A percentile compares a stretch with the other conserved stretches of the same genome.
Conservation (phyloP, 192 early-diverging fungal genomes). For the Coemansia umbellata region DNA sequence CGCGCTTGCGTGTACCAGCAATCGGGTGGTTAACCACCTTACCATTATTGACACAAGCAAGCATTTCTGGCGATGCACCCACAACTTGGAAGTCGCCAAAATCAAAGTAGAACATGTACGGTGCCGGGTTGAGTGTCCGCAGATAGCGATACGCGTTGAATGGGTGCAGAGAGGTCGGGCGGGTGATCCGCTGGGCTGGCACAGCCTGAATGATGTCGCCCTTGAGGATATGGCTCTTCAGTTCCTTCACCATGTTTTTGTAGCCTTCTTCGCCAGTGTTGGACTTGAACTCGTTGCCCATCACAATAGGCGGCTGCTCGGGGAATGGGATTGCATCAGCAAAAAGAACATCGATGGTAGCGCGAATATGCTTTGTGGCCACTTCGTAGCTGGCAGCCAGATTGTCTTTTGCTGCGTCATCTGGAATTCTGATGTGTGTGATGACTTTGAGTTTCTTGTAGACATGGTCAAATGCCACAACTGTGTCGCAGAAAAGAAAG, state of each 20-base stretch:
- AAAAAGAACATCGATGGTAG: constrained; percentile 65
- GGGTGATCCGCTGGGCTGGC: constrained; percentile 85
- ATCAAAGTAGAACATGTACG: constrained; percentile 99
- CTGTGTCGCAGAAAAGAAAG: constrained; percentile 91
- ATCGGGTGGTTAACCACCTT: constrained; percentile 93
- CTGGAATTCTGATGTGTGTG: constrained; percentile 74
- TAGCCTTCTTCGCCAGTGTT: constrained; percentile 94
- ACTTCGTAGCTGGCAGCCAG: constrained; percentile 63
- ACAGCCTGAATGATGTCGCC: constrained; percentile 99
- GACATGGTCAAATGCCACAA: constrained; percentile 95
- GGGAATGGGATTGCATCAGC: constrained; percentile 71
- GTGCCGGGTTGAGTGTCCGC: constrained; percentile 95
- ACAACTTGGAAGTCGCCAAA: constrained; percentile 91
- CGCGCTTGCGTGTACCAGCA: constrained; percentile 93
- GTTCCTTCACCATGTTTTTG: constrained; percentile 75
- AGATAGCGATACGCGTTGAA: constrained; percentile 98
- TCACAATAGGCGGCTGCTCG: constrained; percentile 65
- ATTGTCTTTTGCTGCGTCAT: constrained; percentile 53
- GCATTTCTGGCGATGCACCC: constrained; percentile 97
- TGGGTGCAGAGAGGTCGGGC: constrained; percentile 85
- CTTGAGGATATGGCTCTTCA: constrained; percentile 89
- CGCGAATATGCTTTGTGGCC: constrained; percentile 66
- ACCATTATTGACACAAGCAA: constrained; percentile 83
- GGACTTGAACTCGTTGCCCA: constrained; percentile 67
- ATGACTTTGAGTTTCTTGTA: constrained; percentile 89